A percentile compares a stretch with the other conserved stretches of the same genome.
These are phyloP conservation scores for Populus tomentosa DNA, from an alignment of 441 rosid species.

Conservation along the genomic window DNA sequence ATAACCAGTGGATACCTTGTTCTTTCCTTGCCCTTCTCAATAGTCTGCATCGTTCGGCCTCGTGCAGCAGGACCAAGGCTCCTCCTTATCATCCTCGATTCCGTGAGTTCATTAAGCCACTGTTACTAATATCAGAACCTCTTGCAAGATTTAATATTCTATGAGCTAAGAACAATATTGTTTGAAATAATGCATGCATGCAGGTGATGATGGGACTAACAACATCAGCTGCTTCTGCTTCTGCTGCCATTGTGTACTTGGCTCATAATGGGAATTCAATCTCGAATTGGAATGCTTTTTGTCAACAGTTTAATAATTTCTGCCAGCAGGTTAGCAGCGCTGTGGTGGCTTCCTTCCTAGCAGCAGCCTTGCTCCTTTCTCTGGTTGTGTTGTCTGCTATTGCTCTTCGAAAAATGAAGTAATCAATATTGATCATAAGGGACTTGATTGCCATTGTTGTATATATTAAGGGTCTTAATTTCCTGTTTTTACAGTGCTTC, in stretches of 20 bases:
- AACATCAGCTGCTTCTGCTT: conserved; percentile 46
- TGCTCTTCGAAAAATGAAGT: conserved; percentile 40
- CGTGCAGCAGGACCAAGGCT: conserved; percentile 49
- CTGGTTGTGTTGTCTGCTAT: conserved; percentile 52
- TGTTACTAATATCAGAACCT: neutral
- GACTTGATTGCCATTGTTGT: neutral
- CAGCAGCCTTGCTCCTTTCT: conserved; percentile 33
- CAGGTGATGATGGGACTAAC: conserved; percentile 50
- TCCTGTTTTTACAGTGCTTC: neutral
- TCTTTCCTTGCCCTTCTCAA: conserved; percentile 74
- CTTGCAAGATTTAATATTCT: neutral
- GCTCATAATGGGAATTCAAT: conserved; percentile 72
- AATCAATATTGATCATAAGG: neutral
- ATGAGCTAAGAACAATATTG: neutral
- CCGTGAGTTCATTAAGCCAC: conserved; percentile 29
- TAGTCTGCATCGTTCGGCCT: conserved; percentile 65
- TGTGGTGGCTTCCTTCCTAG: conserved; percentile 61
- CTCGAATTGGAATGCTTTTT: conserved; percentile 75
- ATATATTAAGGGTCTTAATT: neutral
- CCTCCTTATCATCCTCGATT: conserved; percentile 52
- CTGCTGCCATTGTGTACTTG: conserved; percentile 60
- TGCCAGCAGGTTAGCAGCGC: conserved; percentile 67
- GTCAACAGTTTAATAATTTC: conserved; percentile 64
- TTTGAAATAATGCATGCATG: neutral
- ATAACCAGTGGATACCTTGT: conserved; percentile 54